Base-by-base conservation (phyloP, 495 filamentous ascomycete species). In the Talaromyces proteolyticus region DNA sequence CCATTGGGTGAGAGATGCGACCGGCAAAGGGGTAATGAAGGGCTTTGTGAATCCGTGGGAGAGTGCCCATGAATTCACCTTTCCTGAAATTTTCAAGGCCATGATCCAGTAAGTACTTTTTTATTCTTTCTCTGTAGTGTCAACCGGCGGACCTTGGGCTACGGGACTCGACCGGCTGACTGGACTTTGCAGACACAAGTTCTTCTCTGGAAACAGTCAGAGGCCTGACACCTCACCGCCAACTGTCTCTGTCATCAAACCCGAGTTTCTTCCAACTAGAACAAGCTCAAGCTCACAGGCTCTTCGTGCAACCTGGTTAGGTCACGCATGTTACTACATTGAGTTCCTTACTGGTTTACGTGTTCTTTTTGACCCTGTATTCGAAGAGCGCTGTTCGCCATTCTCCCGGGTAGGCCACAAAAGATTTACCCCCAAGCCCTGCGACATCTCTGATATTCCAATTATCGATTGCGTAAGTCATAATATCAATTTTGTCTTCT, bases 301-400 rank as follows among this genome's bases (percentile, higher is more conserved):
- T 21, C 78, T 94, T 4, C 80, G 87, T 20, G 88, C 87, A 18
- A 94, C 88, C 18, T 93, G 88, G 88, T 79, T 94, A 12, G 88
- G 88, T 17, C 88, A 94, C 63, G 86, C 88, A 2, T 91, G 86
- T 68, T 91, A 87, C 62, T 85, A 82, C 57, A 79, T 91, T 53
- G 88, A 92, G 60, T 92, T 89, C 60, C 88, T 89, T 17, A 66
- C 69, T 34, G 88, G 88, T 2, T 66, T 94, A 20, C 79, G 89
- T 44, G 87, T 90, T 14, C 75, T 94, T 8, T 92, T 92, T 62
- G 88, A 94, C 65, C 88, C 88, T 8, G 89, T 94, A 22, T 94
- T 94, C 55, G 85, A 86, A 54, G 73, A 82, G 47, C 79, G 88
- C 52, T 92, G 88, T 60, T 74, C 76, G 21, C 89, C 88, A 0